Percentiles rank a stretch among this genome's conserved stretches.
Evolutionary conservation across 2,329 filamentous ascomycete genomes (phyloP).

Genomic region (Pseudodiploospora longispora): DNA sequence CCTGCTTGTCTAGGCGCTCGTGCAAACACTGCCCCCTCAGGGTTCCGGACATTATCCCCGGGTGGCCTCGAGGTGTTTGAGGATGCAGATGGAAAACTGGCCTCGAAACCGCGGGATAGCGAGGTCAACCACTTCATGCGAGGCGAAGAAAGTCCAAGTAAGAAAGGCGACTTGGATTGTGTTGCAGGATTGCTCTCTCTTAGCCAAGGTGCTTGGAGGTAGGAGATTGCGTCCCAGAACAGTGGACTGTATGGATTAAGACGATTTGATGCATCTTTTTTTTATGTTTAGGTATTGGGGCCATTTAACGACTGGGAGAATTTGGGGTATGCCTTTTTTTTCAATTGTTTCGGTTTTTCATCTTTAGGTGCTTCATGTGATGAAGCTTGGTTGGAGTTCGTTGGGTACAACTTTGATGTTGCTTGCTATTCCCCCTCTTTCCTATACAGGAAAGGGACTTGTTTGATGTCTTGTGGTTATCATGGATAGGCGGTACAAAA

Average conservation of each 20-base stretch:
- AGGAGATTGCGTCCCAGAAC: constrained; percentile 5
- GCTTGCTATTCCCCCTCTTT: too few species aligned
- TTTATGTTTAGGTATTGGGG: not conserved
- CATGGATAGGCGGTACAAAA: too few species aligned
- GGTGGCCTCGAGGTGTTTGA: constrained; percentile 44
- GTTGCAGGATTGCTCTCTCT: constrained; percentile 82
- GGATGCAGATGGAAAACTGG: constrained; percentile 24
- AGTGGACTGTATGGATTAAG: constrained; percentile 13
- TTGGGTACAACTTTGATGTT: too few species aligned
- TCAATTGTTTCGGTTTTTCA: not conserved
- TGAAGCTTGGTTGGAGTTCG: too few species aligned
- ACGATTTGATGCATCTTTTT: not conserved
- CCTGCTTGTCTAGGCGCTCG: constrained; percentile 25
- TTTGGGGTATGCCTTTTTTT: not conserved
- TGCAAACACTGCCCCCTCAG: constrained; percentile 33
- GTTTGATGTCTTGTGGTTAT: too few species aligned
- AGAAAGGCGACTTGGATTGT: constrained; percentile 77
- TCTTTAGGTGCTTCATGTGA: too few species aligned
- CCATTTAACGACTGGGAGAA: not conserved
- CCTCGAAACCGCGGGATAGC: constrained; percentile 27
- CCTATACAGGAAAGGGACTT: too few species aligned
- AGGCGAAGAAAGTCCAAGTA: constrained; percentile 56
- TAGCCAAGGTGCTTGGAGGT: constrained; percentile 87
- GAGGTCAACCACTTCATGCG: constrained; percentile 71
- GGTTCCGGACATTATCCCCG: constrained; percentile 17